Percentiles rank a stretch among this genome's conserved stretches.
Conservation (phyloP, 2,329 filamentous ascomycete genomes). For the Sporothrix pallida region DNA sequence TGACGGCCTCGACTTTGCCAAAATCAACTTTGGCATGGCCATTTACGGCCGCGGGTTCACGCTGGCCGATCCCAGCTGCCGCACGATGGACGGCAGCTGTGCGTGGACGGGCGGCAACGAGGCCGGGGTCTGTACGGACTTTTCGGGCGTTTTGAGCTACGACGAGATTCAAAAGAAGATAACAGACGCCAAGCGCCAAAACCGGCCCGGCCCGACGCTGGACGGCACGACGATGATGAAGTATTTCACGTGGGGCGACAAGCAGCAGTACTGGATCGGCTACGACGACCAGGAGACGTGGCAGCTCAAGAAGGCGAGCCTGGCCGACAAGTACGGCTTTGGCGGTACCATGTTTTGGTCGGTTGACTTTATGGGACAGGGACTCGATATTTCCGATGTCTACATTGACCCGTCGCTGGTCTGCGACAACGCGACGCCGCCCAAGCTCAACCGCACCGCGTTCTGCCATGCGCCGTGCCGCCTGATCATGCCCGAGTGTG, state of each 20-base stretch:
- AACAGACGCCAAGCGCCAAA: not conserved
- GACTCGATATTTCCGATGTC: too few species aligned
- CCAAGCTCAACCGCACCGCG: not conserved
- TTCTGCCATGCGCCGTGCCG: not conserved
- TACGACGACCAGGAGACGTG: slow-evolving; percentile 7
- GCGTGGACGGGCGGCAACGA: not conserved
- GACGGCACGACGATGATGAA: not conserved
- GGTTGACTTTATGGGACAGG: not conserved
- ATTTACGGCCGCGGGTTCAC: not conserved
- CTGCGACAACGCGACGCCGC: too few species aligned
- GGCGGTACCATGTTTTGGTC: slow-evolving; percentile 1
- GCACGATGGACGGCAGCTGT: not conserved
- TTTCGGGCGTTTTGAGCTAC: not conserved
- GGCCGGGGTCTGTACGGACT: not conserved
- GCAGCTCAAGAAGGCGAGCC: slow-evolving; percentile 1
- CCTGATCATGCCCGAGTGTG: slow-evolving; percentile 2
- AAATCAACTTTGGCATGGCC: slow-evolving; percentile 5
- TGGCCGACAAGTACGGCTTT: slow-evolving; percentile 12
- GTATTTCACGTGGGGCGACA: slow-evolving; percentile 8
- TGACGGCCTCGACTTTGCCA: not conserved
- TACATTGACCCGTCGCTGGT: too few species aligned
- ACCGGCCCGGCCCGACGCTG: not conserved
- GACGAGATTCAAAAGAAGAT: not conserved
- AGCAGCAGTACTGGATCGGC: slow-evolving; percentile 3
- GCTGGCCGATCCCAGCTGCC: not conserved